phyloP scores from a whole-genome alignment of 345 rosid genomes.

The Syzygium aromaticum region DNA sequence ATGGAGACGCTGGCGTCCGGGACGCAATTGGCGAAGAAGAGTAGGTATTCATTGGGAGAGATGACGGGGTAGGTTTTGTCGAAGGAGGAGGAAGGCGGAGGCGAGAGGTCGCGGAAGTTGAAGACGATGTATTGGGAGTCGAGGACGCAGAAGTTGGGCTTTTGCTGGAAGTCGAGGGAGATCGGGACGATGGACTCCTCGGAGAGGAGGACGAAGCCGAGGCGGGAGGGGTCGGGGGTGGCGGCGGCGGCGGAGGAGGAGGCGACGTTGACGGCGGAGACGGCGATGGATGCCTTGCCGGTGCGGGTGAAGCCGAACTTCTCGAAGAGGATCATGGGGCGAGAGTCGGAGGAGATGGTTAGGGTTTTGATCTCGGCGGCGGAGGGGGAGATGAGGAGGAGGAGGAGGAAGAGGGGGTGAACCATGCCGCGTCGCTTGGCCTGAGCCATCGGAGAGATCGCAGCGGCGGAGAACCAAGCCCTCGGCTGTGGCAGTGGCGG shows the following conservation, averaged over 20 bases:
- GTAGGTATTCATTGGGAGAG: constrained; percentile 78
- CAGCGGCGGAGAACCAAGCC: constrained; percentile 30
- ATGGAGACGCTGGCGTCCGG: constrained; percentile 75
- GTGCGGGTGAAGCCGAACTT: constrained; percentile 86
- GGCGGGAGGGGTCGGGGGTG: constrained; percentile 52
- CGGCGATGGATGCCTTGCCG: constrained; percentile 60
- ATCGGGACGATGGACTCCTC: constrained; percentile 85
- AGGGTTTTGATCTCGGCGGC: constrained; percentile 67
- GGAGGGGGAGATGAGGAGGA: constrained; percentile 22
- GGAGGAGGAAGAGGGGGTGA: constrained; percentile 1
- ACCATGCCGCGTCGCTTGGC: background rate
- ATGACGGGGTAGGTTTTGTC: constrained; percentile 50
- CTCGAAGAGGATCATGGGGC: constrained; percentile 93
- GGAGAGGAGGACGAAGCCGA: constrained; percentile 93
- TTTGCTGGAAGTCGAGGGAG: constrained; percentile 74
- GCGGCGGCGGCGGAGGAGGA: constrained; percentile 9
- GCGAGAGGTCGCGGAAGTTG: constrained; percentile 79
- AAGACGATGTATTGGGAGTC: constrained; percentile 67
- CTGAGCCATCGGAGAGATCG: constrained; percentile 7
- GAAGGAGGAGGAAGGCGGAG: constrained; percentile 61
- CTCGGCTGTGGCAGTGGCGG: background rate
- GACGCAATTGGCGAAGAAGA: constrained; percentile 85
- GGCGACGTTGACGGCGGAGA: constrained; percentile 59
- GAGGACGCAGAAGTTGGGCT: constrained; percentile 78
- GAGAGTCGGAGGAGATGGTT: constrained; percentile 49